Base-by-base conservation (phyloP, 2,329 filamentous ascomycete genomes). In the Alternaria conjuncta region DNA sequence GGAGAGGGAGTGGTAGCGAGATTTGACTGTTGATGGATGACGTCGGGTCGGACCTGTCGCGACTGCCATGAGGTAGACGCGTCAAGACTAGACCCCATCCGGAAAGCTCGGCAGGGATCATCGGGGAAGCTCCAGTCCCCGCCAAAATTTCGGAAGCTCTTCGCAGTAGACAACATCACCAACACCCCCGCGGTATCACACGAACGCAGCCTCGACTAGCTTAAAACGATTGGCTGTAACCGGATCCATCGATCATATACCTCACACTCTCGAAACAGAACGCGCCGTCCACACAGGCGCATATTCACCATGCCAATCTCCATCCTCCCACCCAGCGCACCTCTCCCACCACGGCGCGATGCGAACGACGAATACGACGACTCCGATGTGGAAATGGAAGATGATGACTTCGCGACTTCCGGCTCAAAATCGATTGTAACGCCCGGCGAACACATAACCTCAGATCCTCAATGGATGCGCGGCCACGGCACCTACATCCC, bases 391-490 rank as follows among this genome's bases (percentile, higher is more conserved):
- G 83, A 84, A 32, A 82, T 85, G 76, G 81, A 81, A 51, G 83
- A 85, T 63, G 80, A 85, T 64, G 71, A 76, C 43, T 56, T 77
- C 15, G 66, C 73, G 3, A 69, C 69, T 62, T 75, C 69, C 1
- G 57, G 23, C 8, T 59, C 67, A 23, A 80, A 78, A 36, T 80
- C 82, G 47, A 91, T 97, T 70, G 90, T 97, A 71, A 97, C 94
- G 1, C 95, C 95, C 1, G 96, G 95, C 75, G 92, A 96, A 78
- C 83, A 91, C 64, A 92, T 98, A 72, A 97, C 95, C 11, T 88
- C 90, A 68, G 94, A 97, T 80, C 87, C 93, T n/a, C 94, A 97
- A 84, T 98, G 93, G 93, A 98, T 98, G 95, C 82, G 94, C 83
- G 96, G 96, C 74, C 96, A 99, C 83, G 96, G 96, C 71, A 99